phyloP scores from a whole-genome alignment of 306 rosid genomes.

The Casuarina cunninghamiana region DNA sequence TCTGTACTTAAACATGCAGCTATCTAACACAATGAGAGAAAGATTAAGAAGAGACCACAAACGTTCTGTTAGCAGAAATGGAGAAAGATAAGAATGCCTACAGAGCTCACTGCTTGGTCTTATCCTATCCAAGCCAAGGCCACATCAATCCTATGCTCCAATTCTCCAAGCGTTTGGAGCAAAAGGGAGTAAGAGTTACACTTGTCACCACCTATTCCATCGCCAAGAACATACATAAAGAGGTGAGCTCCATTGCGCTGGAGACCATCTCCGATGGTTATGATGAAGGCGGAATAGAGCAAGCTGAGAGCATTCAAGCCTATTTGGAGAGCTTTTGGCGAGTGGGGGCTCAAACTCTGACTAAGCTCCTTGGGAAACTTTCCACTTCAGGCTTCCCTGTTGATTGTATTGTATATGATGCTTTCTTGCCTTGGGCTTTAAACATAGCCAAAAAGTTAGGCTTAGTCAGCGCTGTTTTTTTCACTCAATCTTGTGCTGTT shows the following conservation, averaged over 20 bases:
- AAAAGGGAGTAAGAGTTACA: constrained; percentile 41
- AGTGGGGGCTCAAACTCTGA: constrained; percentile 40
- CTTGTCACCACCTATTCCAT: constrained; percentile 51
- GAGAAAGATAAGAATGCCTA: neutral
- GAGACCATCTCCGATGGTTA: constrained; percentile 69
- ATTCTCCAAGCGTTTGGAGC: constrained; percentile 38
- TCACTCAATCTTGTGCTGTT: constrained; percentile 52
- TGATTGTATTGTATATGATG: constrained; percentile 48
- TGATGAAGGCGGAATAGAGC: constrained; percentile 55
- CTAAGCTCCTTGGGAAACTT: constrained; percentile 41
- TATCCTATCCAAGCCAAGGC: constrained; percentile 64
- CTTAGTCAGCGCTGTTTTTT: constrained; percentile 41
- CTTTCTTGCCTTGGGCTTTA: constrained; percentile 46
- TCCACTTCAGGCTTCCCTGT: constrained; percentile 31
- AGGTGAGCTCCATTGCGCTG: constrained; percentile 22
- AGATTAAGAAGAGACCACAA: too few relatives aligned
- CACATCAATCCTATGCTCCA: constrained; percentile 60
- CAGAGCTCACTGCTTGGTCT: constrained; percentile 36
- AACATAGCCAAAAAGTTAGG: constrained; percentile 56
- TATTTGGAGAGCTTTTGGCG: constrained; percentile 37
- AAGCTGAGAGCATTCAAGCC: constrained; percentile 28
- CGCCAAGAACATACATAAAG: constrained; percentile 41
- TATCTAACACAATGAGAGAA: too few relatives aligned
- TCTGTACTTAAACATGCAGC: too few relatives aligned
- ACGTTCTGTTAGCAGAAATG: neutral